Percentiles rank a stretch among this genome's conserved stretches.
Conservation (phyloP, 2,329 filamentous ascomycete species). For the Fusarium dimerum region DNA sequence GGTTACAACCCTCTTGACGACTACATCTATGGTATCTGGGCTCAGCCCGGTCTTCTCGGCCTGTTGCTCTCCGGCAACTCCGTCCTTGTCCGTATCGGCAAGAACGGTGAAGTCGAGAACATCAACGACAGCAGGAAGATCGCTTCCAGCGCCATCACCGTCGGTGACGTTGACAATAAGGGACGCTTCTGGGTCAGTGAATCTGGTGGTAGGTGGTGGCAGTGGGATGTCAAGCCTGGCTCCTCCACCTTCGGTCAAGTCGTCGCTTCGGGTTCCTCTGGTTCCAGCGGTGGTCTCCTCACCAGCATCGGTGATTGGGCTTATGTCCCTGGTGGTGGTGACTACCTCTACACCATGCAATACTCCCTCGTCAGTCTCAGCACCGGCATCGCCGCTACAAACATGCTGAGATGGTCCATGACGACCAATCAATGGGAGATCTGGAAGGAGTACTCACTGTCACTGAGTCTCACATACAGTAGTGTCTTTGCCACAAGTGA, state of each 20-base stretch:
- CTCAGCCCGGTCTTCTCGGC: background rate
- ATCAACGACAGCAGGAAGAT: background rate
- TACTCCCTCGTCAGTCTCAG: background rate
- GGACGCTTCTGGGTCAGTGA: slow-evolving; percentile 16
- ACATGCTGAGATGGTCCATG: slow-evolving; percentile 10
- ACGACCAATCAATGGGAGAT: slow-evolving; percentile 4
- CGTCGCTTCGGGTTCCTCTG: background rate
- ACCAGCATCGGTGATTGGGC: slow-evolving; percentile 13
- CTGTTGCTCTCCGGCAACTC: background rate
- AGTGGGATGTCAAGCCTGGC: slow-evolving; percentile 7
- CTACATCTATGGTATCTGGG: background rate
- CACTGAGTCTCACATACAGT: slow-evolving; percentile 5
- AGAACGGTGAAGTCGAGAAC: slow-evolving; percentile 6
- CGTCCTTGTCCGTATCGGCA: slow-evolving; percentile 16
- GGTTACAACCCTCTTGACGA: background rate
- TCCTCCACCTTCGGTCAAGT: slow-evolving; percentile 3
- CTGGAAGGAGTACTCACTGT: background rate
- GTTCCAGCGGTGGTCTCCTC: background rate
- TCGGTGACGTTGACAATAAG: slow-evolving; percentile 17
- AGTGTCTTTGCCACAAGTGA: slow-evolving; percentile 1
- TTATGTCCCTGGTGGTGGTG: slow-evolving; percentile 17
- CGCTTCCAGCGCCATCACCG: background rate
- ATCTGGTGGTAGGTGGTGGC: slow-evolving; percentile 9
- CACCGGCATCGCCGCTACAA: slow-evolving; percentile 1
- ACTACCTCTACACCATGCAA: slow-evolving; percentile 18